Evolutionary conservation across 2,329 filamentous ascomycete species (phyloP), one percentile per base, ranked within the genome.

Genomic region (Chalaropsis ovoidea): DNA sequence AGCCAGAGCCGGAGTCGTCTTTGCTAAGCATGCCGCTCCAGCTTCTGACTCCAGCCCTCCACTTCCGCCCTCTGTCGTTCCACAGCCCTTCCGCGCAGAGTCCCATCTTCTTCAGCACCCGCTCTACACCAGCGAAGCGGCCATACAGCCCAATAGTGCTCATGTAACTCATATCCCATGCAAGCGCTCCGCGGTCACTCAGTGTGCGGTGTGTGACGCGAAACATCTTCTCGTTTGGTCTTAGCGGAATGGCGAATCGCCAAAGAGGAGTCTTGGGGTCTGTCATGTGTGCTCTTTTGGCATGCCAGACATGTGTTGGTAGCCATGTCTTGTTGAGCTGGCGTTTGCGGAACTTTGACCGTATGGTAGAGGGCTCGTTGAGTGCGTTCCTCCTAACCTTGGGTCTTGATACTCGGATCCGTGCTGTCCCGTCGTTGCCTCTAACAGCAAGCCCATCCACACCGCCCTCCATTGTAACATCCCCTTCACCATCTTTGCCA

Each of bases 131-230:
- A 39, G 77, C 75, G 49, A 83, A 77, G 15, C 79, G 76, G 0
- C 92, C 94, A 70, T 87, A 86, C 2, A 97, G 73, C 15, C 86
- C 82, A 69, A 97, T 87, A 0, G 90, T 96, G 70, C 89, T 89
- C 78, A 94, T 88, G 73, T 96, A 99, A 73, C 92, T 97, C 79
- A 85, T 89, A 75, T 99, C 94, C 91, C 93, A 97, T 0, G 86
- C 86, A 54, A 97, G 79, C 24, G 87, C 87, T 4, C 94, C 92
- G 69, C 86, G 84, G 63, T 86, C 81, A 35, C 86, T 85, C 63
- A 86, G 84, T 24, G 90, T 87, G 69, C 92, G 85, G 77, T 97
- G 91, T 0, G 90, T 94, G 58, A 90, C 85, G 62, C 94, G 81
- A 73, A 96, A 96, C 63, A 87, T 86, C 78, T 99, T 99, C 72